Evolutionary conservation across 2,329 filamentous ascomycete genomes (phyloP), one percentile per base, ranked within the genome.

Genomic region (Harringtonia aguacate): DNA sequence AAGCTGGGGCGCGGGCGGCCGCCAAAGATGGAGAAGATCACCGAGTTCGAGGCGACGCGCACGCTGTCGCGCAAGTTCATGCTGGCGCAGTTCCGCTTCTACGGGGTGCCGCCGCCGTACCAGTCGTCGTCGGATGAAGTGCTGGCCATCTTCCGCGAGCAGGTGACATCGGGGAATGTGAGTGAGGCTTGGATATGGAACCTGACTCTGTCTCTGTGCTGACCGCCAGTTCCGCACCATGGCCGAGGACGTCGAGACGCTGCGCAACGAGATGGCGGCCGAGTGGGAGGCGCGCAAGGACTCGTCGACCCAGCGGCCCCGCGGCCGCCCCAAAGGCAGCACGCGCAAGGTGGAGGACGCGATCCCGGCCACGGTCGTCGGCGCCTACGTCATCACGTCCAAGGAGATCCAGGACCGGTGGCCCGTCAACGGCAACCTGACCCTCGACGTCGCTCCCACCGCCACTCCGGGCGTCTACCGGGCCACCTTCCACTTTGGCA

Each of bases 401-500:
- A 39, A 48, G 30, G 53, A 52, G 24, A 55, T 58, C 39, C 50
- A 54, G 39, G 43, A 47, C 15, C 30, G 48, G 28, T 58, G 55
- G 54, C 52, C 55, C 13, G 50, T 53, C 24, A 48, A 52, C 36
- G 49, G 52, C 28, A 53, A 53, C 18, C 45, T 60, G 41, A 52
- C 43, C 7, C 47, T 61, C 29, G 48, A 58, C 38, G 50, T 61
- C 21, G 44, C 41, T 5, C 41, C 48, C 22, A 57, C 55, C 18
- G 46, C 49, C 17, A 48, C 51, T 13, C 39, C 50, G 4, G 54
- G 54, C 31, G 44, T 61, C 39, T 61, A 53, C 47, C 48, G 55
- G 44, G 56, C 48, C 31, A 49, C 52, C 15, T 58, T 61, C 37
- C 49, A 61, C 44, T 58, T 60, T 46, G 53, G 59, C 17, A 45